These are phyloP conservation scores for Taiwanofungus camphoratus DNA, from an alignment of 1,284 basidiomycete genomes.

Conservation along the genomic window DNA sequence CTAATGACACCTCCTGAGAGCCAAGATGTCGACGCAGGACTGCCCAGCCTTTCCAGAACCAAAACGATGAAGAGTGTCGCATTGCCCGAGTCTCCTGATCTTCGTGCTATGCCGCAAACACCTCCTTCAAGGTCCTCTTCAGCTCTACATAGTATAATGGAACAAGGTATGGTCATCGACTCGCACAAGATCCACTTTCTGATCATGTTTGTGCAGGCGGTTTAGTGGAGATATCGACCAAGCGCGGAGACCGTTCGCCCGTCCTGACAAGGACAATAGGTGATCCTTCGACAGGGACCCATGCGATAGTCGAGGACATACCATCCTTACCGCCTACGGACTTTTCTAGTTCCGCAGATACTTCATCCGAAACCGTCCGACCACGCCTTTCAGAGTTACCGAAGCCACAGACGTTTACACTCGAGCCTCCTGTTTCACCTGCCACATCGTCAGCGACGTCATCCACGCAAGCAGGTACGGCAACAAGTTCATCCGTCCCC, in stretches of 20 bases:
- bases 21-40: neutral
- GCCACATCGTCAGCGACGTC: slow-evolving; percentile 12
- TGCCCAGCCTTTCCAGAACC: no score
- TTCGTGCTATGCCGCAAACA: slow-evolving; percentile 9
- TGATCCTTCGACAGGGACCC: slow-evolving; percentile 41
- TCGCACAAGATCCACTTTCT: slow-evolving; percentile 1
- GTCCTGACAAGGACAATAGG: slow-evolving; percentile 43
- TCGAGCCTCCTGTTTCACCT: slow-evolving; percentile 19
- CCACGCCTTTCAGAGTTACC: slow-evolving; percentile 19
- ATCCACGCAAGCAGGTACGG: slow-evolving; percentile 6
- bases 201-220: slow-evolving; percentile 40
- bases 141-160: slow-evolving; percentile 62
- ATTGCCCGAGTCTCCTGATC: slow-evolving; percentile 8
- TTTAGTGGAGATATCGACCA: slow-evolving; percentile 52
- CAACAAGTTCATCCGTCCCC: slow-evolving; percentile 19
- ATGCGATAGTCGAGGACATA: slow-evolving; percentile 13
- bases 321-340: slow-evolving; percentile 12
- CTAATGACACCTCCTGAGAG: slow-evolving; percentile 11
- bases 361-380: slow-evolving; percentile 16
- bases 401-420: slow-evolving; percentile 17
- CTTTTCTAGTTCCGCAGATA: slow-evolving; percentile 5
- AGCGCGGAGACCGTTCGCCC: slow-evolving; percentile 35
- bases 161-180: slow-evolving; percentile 44
- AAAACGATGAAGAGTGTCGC: no score
- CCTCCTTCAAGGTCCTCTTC: slow-evolving; percentile 32